phyloP scores from a whole-genome alignment of 2,329 filamentous ascomycete species.

The Aspergillus fumigatus region DNA sequence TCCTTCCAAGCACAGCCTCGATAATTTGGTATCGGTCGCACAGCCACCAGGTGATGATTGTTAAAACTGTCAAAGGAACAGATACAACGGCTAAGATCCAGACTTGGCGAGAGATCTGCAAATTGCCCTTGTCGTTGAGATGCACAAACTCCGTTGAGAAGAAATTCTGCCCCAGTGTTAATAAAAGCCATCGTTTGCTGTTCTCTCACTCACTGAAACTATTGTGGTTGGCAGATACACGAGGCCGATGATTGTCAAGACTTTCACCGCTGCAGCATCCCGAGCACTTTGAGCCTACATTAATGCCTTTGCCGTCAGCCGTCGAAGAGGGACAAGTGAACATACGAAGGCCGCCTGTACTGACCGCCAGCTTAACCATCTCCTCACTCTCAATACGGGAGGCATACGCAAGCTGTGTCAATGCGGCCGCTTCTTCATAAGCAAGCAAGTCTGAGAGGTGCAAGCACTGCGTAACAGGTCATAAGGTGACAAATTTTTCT shows the following conservation, averaged over 20 bases:
- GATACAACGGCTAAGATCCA: constrained; percentile 9
- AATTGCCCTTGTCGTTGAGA: constrained; percentile 2
- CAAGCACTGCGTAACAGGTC: neutral
- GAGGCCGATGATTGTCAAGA: constrained; percentile 9
- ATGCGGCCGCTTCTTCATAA: constrained; percentile 7
- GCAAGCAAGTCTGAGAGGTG: constrained; percentile 5
- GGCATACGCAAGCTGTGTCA: constrained; percentile 3
- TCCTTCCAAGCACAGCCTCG: neutral
- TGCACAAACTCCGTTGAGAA: constrained; percentile 13
- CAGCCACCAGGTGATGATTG: constrained; percentile 5
- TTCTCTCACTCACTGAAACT: constrained; percentile 7
- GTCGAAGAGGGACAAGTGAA: neutral
- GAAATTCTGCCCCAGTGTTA: constrained; percentile 4
- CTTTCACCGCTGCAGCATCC: constrained; percentile 10
- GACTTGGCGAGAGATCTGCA: constrained; percentile 8
- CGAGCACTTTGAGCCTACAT: constrained; percentile 4
- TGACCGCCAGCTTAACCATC: constrained; percentile 8
- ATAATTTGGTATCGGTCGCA: constrained; percentile 3
- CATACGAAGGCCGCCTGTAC: neutral
- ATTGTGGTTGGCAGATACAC: constrained; percentile 10
- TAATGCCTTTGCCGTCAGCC: neutral
- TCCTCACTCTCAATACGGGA: constrained; percentile 3
- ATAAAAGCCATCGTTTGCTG: neutral
- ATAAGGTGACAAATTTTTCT: neutral
- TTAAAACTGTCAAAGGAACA: constrained; percentile 8